These are phyloP conservation scores for Monosporascus sp. DNA, from an alignment of 2,329 filamentous ascomycete genomes.

Conservation along the genomic window DNA sequence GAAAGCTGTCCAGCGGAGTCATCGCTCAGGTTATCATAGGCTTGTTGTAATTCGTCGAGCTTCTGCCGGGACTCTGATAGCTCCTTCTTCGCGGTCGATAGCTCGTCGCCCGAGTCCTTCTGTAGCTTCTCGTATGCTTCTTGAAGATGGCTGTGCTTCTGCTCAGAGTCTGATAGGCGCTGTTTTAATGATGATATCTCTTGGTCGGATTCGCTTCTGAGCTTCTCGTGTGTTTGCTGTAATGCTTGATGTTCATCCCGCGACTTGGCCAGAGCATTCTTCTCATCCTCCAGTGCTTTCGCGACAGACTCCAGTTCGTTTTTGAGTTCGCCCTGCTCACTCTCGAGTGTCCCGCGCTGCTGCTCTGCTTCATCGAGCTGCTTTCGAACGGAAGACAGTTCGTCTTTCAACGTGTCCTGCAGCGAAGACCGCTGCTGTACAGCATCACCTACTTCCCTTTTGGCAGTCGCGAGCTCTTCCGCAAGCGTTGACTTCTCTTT, in stretches of 20 bases:
- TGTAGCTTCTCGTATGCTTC: slow-evolving; percentile 19
- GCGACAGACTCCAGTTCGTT: slow-evolving; percentile 20
- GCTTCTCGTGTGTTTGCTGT: slow-evolving; percentile 2
- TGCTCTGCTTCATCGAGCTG: slow-evolving; percentile 28
- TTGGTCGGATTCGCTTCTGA: not conserved
- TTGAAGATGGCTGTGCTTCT: slow-evolving; percentile 1
- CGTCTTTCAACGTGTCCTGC: slow-evolving; percentile 25
- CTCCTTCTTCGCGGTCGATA: slow-evolving; percentile 23
- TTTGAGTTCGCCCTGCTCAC: slow-evolving; percentile 15
- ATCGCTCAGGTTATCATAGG: not conserved
- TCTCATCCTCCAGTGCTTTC: slow-evolving; percentile 16
- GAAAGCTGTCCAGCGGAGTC: not conserved
- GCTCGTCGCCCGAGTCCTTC: slow-evolving; percentile 26
- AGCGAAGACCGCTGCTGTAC: slow-evolving; percentile 29
- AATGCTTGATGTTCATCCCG: slow-evolving; percentile 12
- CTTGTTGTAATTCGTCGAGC: slow-evolving; percentile 11
- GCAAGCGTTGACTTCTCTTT: slow-evolving; percentile 16
- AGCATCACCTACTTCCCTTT: slow-evolving; percentile 27
- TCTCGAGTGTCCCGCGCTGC: slow-evolving; percentile 27
- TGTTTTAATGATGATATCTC: slow-evolving; percentile 2
- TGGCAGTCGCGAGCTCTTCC: slow-evolving; percentile 28
- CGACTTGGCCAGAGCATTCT: slow-evolving; percentile 12
- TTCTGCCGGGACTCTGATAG: slow-evolving; percentile 16
- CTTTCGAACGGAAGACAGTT: slow-evolving; percentile 28
- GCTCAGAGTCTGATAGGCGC: not conserved